Evolutionary conservation across 345 rosid species (phyloP).

Genomic region (Trapa bicornis): DNA sequence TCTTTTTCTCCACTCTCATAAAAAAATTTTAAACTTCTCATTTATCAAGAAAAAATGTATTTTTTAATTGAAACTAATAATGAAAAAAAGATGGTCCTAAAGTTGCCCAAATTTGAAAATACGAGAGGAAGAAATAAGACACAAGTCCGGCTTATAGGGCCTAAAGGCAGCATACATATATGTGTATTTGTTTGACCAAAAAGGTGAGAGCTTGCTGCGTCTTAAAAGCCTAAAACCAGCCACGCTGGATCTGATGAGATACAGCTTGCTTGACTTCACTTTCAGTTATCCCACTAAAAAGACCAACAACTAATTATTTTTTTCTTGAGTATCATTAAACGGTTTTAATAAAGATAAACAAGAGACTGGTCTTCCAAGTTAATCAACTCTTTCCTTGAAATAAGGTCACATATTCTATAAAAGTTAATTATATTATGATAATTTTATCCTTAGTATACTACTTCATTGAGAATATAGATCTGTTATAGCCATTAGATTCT

Average conservation of each 20-base stretch:
- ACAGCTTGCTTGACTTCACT: conserved; percentile 1
- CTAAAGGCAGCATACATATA: conserved; percentile 3
- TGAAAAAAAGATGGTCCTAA: background rate
- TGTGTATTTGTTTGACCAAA: conserved; percentile 13
- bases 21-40: too few species aligned
- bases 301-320: background rate
- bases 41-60: too few species aligned
- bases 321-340: background rate
- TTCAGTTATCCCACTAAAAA: background rate
- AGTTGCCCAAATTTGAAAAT: conserved; percentile 4
- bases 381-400: too few species aligned
- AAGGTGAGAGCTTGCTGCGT: conserved; percentile 1
- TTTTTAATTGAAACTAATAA: too few species aligned
- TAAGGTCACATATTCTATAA: too few species aligned
- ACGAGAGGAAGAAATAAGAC: background rate
- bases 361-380: background rate
- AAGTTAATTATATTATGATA: too few species aligned
- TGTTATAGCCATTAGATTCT: background rate
- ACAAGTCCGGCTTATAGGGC: conserved; percentile 11
- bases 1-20: too few species aligned
- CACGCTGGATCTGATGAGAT: background rate
- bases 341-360: too few species aligned
- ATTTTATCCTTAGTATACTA: too few species aligned
- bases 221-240: conserved; percentile 9
- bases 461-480: too few species aligned